Percentiles rank a stretch among this genome's conserved stretches.
Evolutionary conservation across 768 basidiomycete genomes (phyloP).

Genomic region (Trametes elegans): DNA sequence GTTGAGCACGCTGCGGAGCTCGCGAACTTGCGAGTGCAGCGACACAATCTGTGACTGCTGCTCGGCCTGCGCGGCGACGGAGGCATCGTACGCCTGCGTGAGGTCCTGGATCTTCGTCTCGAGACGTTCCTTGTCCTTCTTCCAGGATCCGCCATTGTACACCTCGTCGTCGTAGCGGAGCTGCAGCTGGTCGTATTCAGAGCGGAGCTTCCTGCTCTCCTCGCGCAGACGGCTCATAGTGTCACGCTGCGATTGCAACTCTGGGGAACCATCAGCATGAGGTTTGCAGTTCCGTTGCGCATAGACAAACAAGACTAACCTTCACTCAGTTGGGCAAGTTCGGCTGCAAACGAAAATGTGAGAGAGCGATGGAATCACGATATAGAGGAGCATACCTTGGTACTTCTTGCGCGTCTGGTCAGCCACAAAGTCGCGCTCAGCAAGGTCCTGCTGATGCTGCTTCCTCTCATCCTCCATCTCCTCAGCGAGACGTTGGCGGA

Average conservation of each 20-base stretch:
- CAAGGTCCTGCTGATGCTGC: slow-evolving; percentile 76
- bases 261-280: too few relatives aligned
- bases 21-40: slow-evolving; percentile 82
- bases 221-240: slow-evolving; percentile 73
- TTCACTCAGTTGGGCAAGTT: slow-evolving; percentile 78
- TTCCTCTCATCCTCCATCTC: slow-evolving; percentile 79
- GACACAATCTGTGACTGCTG: slow-evolving; percentile 84
- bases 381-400: slow-evolving; percentile 51
- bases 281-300: background rate
- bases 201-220: slow-evolving; percentile 74
- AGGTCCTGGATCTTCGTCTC: slow-evolving; percentile 79
- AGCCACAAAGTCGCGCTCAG: slow-evolving; percentile 71
- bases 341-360: slow-evolving; percentile 45
- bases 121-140: slow-evolving; percentile 83
- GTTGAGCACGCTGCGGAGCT: slow-evolving; percentile 76
- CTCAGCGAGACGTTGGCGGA: slow-evolving; percentile 66
- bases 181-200: slow-evolving; percentile 74
- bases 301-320: slow-evolving; percentile 38
- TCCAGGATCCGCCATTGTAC: slow-evolving; percentile 77
- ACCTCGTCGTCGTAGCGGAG: slow-evolving; percentile 75
- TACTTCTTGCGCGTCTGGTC: slow-evolving; percentile 87
- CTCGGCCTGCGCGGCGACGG: slow-evolving; percentile 68
- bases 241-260: slow-evolving; percentile 77
- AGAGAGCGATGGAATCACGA: background rate
- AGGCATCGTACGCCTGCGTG: slow-evolving; percentile 72